A percentile compares a stretch with the other conserved stretches of the same genome.
These are phyloP conservation scores for Phytopythium aichiense DNA, from an alignment of 352 stramenopile species.

Conservation along the genomic window DNA sequence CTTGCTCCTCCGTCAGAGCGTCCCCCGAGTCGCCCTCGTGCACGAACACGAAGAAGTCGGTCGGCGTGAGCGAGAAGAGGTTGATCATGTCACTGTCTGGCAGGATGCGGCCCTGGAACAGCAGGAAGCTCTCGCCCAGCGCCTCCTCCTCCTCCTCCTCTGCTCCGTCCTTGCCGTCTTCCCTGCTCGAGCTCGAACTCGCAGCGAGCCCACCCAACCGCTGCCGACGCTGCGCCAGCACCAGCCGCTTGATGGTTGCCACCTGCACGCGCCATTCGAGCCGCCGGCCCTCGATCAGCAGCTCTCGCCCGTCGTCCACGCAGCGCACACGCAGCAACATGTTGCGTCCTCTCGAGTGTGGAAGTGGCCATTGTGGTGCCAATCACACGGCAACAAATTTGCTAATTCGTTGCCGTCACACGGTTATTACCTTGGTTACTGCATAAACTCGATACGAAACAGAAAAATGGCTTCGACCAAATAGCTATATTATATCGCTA, in stretches of 20 bases:
- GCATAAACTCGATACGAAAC: too few relatives aligned
- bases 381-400: too few relatives aligned
- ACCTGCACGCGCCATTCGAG: slow-evolving; percentile 37
- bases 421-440: too few relatives aligned
- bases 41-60: slow-evolving; percentile 69
- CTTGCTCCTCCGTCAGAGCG: slow-evolving; percentile 10
- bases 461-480: too few relatives aligned
- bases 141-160: slow-evolving; percentile 5
- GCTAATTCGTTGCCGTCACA: too few relatives aligned
- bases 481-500: too few relatives aligned
- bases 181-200: not conserved
- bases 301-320: slow-evolving; percentile 50
- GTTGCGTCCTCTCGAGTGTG: too few relatives aligned
- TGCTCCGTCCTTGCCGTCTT: slow-evolving; percentile 1
- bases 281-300: slow-evolving; percentile 28
- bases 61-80: slow-evolving; percentile 35
- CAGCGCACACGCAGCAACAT: slow-evolving; percentile 42
- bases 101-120: slow-evolving; percentile 54
- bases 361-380: too few relatives aligned
- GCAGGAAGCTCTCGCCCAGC: slow-evolving; percentile 33
- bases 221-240: slow-evolving; percentile 29
- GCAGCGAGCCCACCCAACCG: slow-evolving; percentile 7
- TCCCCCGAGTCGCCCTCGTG: slow-evolving; percentile 19
- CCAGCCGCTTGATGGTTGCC: slow-evolving; percentile 40
- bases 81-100: slow-evolving; percentile 55